Percentiles rank a stretch among this genome's conserved stretches.
phyloP scores from a whole-genome alignment of 2,329 filamentous ascomycete genomes.

The Scedosporium dehoogii region DNA sequence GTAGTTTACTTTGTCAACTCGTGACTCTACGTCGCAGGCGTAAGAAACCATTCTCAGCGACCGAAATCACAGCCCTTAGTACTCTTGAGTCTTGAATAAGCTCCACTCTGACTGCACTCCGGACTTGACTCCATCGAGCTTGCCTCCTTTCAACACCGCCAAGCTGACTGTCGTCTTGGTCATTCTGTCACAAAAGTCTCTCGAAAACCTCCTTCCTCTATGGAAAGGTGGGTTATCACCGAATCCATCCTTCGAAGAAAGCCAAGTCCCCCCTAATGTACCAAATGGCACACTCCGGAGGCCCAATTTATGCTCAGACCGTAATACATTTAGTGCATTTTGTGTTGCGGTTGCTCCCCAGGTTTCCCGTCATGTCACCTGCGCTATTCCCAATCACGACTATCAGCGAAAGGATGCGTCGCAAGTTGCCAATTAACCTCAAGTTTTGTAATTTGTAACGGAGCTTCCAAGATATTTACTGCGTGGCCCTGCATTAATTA shows the following conservation, averaged over 20 bases:
- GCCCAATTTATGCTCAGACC: neutral
- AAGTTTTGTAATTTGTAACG: neutral
- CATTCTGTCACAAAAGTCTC: neutral
- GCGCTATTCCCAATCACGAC: neutral
- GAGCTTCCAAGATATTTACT: too few species aligned
- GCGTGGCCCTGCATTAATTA: too few species aligned
- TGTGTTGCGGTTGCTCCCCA: neutral
- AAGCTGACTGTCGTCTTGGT: neutral
- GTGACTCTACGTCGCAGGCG: too few species aligned
- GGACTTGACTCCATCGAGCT: neutral
- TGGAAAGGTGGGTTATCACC: too few species aligned
- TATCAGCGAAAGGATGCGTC: neutral
- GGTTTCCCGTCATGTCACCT: neutral
- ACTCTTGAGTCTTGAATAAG: too few species aligned
- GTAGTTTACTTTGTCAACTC: too few species aligned
- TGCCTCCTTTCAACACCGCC: neutral
- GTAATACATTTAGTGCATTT: neutral
- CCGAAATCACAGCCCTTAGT: too few species aligned
- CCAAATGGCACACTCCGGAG: too few species aligned
- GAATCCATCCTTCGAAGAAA: too few species aligned
- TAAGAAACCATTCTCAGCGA: too few species aligned
- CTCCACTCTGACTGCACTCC: neutral
- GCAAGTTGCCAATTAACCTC: neutral
- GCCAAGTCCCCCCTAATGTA: too few species aligned
- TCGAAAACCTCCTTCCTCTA: too few species aligned